Base-by-base conservation (phyloP, 2,329 filamentous ascomycete species). In the Bimuria novae-zelandiae region DNA sequence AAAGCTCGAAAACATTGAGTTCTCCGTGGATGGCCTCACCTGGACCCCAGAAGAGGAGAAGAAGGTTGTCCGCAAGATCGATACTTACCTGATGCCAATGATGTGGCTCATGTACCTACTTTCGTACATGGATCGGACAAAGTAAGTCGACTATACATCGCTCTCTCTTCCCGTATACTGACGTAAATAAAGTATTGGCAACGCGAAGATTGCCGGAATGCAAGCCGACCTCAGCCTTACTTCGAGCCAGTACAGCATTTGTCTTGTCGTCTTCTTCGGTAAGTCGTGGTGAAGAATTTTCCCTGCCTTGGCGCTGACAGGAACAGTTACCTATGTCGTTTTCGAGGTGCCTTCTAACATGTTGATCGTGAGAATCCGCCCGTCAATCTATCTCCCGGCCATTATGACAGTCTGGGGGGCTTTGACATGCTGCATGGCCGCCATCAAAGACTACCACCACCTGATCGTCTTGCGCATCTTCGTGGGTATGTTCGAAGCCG, bases 301-400 rank as follows among this genome's bases (percentile, higher is more conserved):
- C 81, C 22, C 53, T 78, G 8, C 77, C 17, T 75, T 51, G 77
- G 2, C 23, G 22, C 49, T 55, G 23, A 55, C 33, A 33, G 7
- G 10, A 30, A 17, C 16, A 61, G 59, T 70, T 6, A 69, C 65
- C 44, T 82, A 84, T 60, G 76, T 84, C 33, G 60, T 80, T 12
- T 82, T 80, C 56, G 80, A 84, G 60, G 75, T 82, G 1, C 81
- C 81, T 0, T 80, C 77, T 49, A 84, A 83, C 66, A 77, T 84
- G 64, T 70, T 82, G n/a, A 72, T 84, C 22, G 75, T 77, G 30
- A 75, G 75, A 32, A 76, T 76, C 16, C 73, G 75, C 37, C 82
- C 81, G 0, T 81, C 79, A 1, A 61, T 79, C n/a, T 84, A 80
- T 61, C 62, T 74, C 0, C 76, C 80, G 0, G 60, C 64, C 7